phyloP scores from a whole-genome alignment of 148 eudicot species.

The Rhododendron ovatum region DNA sequence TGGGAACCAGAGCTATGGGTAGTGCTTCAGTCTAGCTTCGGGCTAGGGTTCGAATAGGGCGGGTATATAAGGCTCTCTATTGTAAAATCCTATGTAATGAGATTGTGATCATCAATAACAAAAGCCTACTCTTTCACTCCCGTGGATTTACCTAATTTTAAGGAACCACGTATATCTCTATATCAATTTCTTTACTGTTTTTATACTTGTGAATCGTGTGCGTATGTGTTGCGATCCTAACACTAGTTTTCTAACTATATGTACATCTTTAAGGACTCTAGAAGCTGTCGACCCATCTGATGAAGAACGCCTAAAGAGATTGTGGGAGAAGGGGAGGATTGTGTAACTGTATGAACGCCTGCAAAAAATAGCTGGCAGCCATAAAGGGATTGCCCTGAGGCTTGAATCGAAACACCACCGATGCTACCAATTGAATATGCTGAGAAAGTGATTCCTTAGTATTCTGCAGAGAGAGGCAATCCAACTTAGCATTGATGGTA shows the following conservation, averaged over 20 bases:
- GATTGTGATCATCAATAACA: no score
- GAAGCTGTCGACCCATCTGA: conserved; percentile 10
- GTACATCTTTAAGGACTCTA: conserved; percentile 41
- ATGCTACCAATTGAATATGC: neutral
- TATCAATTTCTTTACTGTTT: no score
- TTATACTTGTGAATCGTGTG: no score
- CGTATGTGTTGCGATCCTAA: no score
- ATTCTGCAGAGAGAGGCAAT: conserved; percentile 10
- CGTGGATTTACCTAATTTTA: no score
- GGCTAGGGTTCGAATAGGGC: no score
- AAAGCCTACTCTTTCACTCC: no score
- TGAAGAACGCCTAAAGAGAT: conserved; percentile 33
- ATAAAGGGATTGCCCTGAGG: conserved; percentile 1
- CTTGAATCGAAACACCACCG: neutral
- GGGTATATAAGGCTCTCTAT: no score
- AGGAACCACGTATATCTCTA: no score
- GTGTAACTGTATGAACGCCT: conserved; percentile 40
- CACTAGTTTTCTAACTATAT: conserved; percentile 38
- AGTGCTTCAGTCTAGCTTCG: no score
- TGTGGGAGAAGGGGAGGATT: conserved; percentile 43
- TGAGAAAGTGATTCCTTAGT: neutral
- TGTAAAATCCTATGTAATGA: no score
- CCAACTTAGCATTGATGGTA: neutral
- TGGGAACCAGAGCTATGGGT: no score
- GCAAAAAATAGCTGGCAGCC: conserved; percentile 13